A percentile compares a stretch with the other conserved stretches of the same genome.
Conservation (phyloP, 208 protist genomes). For the Naegleria lovaniensis region DNA sequence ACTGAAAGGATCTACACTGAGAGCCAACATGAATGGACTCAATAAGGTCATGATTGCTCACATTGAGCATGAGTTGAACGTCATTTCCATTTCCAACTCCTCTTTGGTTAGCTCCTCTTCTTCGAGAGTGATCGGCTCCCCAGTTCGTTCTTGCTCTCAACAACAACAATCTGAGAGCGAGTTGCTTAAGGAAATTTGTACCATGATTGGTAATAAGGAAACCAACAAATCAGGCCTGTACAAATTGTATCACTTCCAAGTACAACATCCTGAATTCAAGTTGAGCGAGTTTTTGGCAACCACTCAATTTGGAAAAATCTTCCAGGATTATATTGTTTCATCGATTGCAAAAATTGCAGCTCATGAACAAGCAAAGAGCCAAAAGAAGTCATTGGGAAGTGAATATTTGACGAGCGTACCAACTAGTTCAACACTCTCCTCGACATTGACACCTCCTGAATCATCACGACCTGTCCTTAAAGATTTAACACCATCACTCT, state of each 20-base stretch:
- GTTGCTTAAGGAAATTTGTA: not conserved
- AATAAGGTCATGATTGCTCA: slow-evolving; percentile 35
- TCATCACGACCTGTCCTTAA: not conserved
- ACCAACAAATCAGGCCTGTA: not conserved
- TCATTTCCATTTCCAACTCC: not conserved
- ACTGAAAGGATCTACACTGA: slow-evolving; percentile 26
- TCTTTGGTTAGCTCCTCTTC: not conserved
- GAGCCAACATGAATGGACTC: slow-evolving; percentile 2
- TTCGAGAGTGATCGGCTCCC: not conserved
- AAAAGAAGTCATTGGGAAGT: not conserved
- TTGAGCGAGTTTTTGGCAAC: not conserved
- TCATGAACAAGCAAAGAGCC: not conserved
- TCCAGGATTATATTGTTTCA: slow-evolving; percentile 35
- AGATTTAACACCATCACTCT: not conserved
- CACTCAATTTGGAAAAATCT: slow-evolving; percentile 27
- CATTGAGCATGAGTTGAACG: slow-evolving; percentile 30
- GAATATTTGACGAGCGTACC: not conserved
- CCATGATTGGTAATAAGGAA: not conserved
- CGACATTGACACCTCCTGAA: not conserved
- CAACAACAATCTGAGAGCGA: not conserved
- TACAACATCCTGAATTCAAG: not conserved
- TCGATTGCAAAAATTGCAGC: slow-evolving; percentile 14
- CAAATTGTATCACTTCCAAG: not conserved
- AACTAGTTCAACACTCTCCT: not conserved
- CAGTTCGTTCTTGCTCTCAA: not conserved